Evolutionary conservation across 1,139 yeast genomes (phyloP), one percentile per base, ranked within the genome.

Genomic region (Candida albicans): DNA sequence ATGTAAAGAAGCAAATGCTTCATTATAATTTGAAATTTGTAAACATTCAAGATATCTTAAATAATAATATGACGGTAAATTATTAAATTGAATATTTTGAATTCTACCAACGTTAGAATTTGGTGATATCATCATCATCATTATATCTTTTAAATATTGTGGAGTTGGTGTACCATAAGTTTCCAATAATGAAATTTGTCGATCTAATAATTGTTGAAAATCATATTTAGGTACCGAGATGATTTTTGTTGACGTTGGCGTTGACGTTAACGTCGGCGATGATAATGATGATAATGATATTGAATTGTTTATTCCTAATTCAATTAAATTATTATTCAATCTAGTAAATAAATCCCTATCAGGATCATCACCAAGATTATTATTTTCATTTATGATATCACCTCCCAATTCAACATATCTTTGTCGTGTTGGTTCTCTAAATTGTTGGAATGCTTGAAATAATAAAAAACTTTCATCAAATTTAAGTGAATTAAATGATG

Each of bases 1-100:
- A 60, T 88, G 96, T 24, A 90, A 65, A 2, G 83, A 73, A 50
- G 83, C 80, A 48, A 87, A 77, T 0, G 96, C 87, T 1, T 80
- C 83, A 55, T 85, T 88, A 54, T 87, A 88, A 52, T 87, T 86
- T 13, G 82, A 77, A 2, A 68, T 72, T 37, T 77, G 72, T 53
- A 89, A 71, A 39, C 79, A 75, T 49, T 85, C 84, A 32, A 88
- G 67, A 55, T 85, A 87, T 38, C 70, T 74, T 35, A 87, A 72
- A 52, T 86, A 84, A 55, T 84, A 79, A 22, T 81, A 74, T 0
- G 87, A 75, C 0, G 95, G 87, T 4, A 85, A 72, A 43, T 64
- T 64, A 43, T 62, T 67, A 40, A 75, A 70, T 3, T 77, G 73
- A 24, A 75, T 66, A 49, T 80, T 82, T 48, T 68, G 71, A 22